Evolutionary conservation across 495 filamentous ascomycete species (phyloP).

Genomic region (Lineolata rhizophorae): DNA sequence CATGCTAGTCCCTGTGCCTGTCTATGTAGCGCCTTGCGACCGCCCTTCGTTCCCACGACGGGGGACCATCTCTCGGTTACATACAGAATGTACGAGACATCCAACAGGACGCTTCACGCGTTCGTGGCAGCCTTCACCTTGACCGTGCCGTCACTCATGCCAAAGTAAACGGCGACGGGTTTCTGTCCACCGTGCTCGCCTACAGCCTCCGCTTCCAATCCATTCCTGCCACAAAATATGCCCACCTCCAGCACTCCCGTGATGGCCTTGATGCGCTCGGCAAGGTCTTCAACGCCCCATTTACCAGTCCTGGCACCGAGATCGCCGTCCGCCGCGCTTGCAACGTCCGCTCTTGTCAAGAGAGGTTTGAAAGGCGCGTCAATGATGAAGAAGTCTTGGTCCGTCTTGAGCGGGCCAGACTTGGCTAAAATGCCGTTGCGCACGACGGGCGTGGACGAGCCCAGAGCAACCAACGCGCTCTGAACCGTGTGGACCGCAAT

Average conservation of each 20-base stretch:
- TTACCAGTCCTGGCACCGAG: conserved; percentile 24
- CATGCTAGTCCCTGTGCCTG: too few species aligned
- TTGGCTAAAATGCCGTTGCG: conserved; percentile 46
- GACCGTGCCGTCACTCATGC: conserved; percentile 51
- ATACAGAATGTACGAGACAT: too few species aligned
- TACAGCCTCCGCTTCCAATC: conserved; percentile 34
- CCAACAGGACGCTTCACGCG: too few species aligned
- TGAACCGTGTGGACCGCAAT: conserved; percentile 54
- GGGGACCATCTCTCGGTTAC: too few species aligned
- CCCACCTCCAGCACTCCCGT: conserved; percentile 82
- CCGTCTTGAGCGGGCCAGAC: conserved; percentile 68
- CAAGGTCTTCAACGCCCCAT: conserved; percentile 53
- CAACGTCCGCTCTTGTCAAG: conserved; percentile 36
- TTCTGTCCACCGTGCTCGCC: conserved; percentile 50
- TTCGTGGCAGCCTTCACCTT: too few species aligned
- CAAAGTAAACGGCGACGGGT: conserved; percentile 86
- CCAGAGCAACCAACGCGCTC: conserved; percentile 40
- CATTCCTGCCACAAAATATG: conserved; percentile 64
- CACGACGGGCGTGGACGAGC: conserved; percentile 42
- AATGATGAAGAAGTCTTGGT: conserved; percentile 84
- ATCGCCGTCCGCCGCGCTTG: conserved; percentile 3
- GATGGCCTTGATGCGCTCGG: conserved; percentile 52
- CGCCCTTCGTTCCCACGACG: too few species aligned
- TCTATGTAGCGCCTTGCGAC: too few species aligned
- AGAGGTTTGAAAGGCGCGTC: conserved; percentile 70